Conservation (phyloP, 495 filamentous ascomycete species). For the Penicillium daleae region DNA sequence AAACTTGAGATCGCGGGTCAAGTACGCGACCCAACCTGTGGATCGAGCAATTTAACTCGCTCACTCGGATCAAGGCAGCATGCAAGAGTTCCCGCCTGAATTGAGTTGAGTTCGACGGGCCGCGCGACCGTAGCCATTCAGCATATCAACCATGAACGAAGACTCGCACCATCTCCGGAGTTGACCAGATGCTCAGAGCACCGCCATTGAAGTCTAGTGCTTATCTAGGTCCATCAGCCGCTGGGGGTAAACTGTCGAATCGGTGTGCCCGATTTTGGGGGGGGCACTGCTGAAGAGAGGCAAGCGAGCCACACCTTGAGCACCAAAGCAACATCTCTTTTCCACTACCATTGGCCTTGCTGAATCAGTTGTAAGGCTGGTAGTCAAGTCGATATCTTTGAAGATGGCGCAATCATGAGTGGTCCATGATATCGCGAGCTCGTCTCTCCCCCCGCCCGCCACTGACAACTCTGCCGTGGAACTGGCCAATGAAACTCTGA, state of each 20-base stretch:
- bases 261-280: slow-evolving; percentile 15
- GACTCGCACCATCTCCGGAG: neutral
- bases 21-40: slow-evolving; percentile 13
- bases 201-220: slow-evolving; percentile 15
- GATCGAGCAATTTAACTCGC: slow-evolving; percentile 22
- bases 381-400: neutral
- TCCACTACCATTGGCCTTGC: neutral
- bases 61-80: slow-evolving; percentile 15
- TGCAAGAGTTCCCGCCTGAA: slow-evolving; percentile 11
- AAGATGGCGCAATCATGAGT: neutral
- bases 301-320: neutral
- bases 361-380: neutral
- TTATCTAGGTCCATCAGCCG: slow-evolving; percentile 14
- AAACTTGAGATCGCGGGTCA: slow-evolving; percentile 22
- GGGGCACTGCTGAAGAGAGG: slow-evolving; percentile 1
- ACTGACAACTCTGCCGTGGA: slow-evolving; percentile 9
- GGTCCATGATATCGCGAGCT: slow-evolving; percentile 7
- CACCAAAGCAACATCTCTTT: neutral
- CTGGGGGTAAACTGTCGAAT: slow-evolving; percentile 16
- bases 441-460: slow-evolving; percentile 13
- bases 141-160: neutral
- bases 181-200: neutral
- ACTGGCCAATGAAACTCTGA: slow-evolving; percentile 22
- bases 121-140: slow-evolving; percentile 5
- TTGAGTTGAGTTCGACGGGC: slow-evolving; percentile 18